Evolutionary conservation across 257 asterid species (phyloP), one percentile per base, ranked within the genome.

Genomic region (Penstemon davidsonii): DNA sequence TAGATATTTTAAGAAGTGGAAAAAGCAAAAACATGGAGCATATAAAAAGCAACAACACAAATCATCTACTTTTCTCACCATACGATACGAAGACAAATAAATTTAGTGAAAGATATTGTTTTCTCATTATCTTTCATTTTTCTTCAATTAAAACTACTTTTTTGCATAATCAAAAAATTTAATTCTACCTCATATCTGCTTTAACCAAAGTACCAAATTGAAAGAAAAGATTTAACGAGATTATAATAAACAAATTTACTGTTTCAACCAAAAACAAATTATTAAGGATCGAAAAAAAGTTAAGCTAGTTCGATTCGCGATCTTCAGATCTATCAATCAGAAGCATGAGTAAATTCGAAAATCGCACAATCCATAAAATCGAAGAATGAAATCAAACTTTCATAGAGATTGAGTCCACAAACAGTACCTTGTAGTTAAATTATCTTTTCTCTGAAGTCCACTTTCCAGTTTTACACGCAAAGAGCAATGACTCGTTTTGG

Each of bases 351-450:
- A n/a, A 6, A 67, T 56, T 19, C n/a, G 18, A 63, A 55, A 38
- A 37, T n/a, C 59, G 12, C 0, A 19, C 56, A 52, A 62, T 73
- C 11, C 33, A 64, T 43, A 55, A 66, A 10, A 5, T 40, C 5
- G 53, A 15, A 39, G 41, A 8, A 33, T 38, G 52, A 15, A 53
- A 10, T 6, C 11, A 8, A 19, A 5, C 33, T 25, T 25, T 25
- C 33, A 25, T 25, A 19, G 39, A 64, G 60, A 66, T 61, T 0
- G 47, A 63, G 78, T 66, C 81, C 54, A 69, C 69, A 8, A 64
- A 69, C 75, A 56, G 75, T 78, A 79, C 83, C 82, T 72, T 66
- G 11, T 15, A 8, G 71, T 64, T 18, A 78, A 73, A 63, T 67
- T 71, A 71, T 75, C 67, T 57, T 62, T 74, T 9, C 18, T 51